Evolutionary conservation across 345 rosid genomes (phyloP).

Genomic region (Eucalyptus sideroxylon): DNA sequence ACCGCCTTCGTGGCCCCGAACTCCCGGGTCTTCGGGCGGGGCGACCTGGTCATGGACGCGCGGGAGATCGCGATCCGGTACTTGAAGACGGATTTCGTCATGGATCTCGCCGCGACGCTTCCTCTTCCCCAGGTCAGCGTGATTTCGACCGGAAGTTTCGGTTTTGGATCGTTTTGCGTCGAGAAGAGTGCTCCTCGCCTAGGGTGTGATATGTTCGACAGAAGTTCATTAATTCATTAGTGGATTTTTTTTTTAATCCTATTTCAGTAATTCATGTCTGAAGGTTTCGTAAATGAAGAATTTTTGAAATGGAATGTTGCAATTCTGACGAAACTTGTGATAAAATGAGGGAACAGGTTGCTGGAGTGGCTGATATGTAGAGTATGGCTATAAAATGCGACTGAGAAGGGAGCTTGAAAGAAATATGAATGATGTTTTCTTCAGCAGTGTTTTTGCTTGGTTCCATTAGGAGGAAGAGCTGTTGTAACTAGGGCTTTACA

Average conservation of each 20-base stretch:
- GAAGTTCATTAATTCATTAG: background rate
- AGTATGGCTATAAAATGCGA: background rate
- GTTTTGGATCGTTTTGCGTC: background rate
- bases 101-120: constrained; percentile 58
- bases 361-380: background rate
- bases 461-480: background rate
- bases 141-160: background rate
- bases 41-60: constrained; percentile 72
- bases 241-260: background rate
- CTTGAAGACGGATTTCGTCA: constrained; percentile 39
- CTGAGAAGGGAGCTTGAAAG: background rate
- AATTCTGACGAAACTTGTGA: background rate
- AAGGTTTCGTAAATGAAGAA: background rate
- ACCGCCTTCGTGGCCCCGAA: constrained; percentile 58
- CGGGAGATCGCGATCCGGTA: constrained; percentile 53
- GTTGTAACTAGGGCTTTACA: background rate
- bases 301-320: background rate
- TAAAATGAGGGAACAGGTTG: background rate
- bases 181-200: background rate
- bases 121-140: constrained; percentile 78
- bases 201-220: background rate
- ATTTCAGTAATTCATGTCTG: background rate
- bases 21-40: constrained; percentile 71
- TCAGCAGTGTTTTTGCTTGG: background rate
- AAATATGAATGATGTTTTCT: background rate